Conservation (phyloP, 2,329 filamentous ascomycete species). For the Cladosporium cucumerinum region DNA sequence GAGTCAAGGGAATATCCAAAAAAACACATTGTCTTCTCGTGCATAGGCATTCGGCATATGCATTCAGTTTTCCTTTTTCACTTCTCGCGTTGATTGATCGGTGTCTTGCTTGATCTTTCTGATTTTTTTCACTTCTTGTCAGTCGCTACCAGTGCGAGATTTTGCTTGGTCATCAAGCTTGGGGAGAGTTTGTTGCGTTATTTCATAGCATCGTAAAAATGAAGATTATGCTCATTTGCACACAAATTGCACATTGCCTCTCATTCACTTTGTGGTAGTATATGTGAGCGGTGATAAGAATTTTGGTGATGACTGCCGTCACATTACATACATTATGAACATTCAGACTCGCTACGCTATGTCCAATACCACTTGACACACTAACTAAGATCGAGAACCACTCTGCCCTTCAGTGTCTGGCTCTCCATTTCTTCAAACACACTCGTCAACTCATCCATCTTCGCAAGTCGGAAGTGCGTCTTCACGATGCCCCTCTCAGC, state of each 20-base stretch:
- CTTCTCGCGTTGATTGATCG: not conserved
- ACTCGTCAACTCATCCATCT: slow-evolving; percentile 47
- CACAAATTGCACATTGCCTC: not conserved
- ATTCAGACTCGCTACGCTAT: not conserved
- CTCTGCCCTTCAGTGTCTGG: slow-evolving; percentile 45
- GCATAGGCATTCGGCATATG: not conserved
- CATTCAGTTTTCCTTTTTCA: not conserved
- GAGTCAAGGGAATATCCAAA: slow-evolving; percentile 4
- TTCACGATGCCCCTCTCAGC: slow-evolving; percentile 45
- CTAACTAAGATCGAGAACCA: slow-evolving; percentile 44
- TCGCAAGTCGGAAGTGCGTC: slow-evolving; percentile 45
- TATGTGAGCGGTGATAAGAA: not conserved
- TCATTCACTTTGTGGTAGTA: not conserved
- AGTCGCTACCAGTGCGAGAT: slow-evolving; percentile 11
- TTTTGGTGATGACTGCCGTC: not conserved
- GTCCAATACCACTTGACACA: not conserved
- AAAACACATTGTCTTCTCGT: not conserved
- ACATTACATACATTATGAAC: not conserved
- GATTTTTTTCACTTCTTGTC: not conserved
- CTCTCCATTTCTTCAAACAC: slow-evolving; percentile 48
- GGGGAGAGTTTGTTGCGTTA: not conserved
- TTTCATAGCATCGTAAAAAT: not conserved
- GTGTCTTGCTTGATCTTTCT: not conserved
- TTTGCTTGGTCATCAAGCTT: not conserved
- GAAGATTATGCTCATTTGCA: not conserved